Conservation (phyloP, 169 alveolate genomes). For the Ichthyophthirius multifiliis region DNA sequence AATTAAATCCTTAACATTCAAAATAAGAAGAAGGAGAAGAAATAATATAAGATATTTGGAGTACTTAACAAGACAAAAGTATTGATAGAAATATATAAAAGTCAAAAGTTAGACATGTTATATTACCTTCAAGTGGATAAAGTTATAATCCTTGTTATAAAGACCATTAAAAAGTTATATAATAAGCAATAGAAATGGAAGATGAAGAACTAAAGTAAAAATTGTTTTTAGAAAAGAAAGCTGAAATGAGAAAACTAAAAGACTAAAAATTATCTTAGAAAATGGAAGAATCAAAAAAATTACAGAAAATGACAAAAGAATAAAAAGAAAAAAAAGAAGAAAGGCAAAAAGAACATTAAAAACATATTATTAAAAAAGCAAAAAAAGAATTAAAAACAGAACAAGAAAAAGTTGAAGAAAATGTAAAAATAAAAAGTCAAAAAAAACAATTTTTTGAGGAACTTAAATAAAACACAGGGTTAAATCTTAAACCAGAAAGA, state of each 20-base stretch:
- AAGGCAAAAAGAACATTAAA: background rate
- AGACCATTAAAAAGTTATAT: background rate
- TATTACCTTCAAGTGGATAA: background rate
- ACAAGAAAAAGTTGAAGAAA: background rate
- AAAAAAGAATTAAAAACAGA: background rate
- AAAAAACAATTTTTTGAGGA: background rate
- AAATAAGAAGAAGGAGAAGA: background rate
- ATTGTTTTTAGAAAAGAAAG: background rate
- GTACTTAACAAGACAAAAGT: background rate
- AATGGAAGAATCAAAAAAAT: background rate
- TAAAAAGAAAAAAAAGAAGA: background rate
- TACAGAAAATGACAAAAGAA: background rate
- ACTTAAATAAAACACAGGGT: background rate
- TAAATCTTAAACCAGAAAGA: background rate
- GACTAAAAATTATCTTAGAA: background rate
- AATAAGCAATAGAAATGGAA: background rate
- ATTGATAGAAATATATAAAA: background rate
- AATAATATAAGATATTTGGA: background rate
- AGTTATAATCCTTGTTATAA: conserved; percentile 3
- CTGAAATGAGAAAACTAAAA: background rate
- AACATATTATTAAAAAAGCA: background rate
- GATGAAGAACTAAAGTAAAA: background rate
- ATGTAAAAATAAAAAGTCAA: background rate
- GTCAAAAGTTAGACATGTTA: background rate
- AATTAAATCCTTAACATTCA: background rate